These are phyloP conservation scores for Globisporangium paddicum DNA, from an alignment of 352 stramenopile genomes.

Conservation along the genomic window DNA sequence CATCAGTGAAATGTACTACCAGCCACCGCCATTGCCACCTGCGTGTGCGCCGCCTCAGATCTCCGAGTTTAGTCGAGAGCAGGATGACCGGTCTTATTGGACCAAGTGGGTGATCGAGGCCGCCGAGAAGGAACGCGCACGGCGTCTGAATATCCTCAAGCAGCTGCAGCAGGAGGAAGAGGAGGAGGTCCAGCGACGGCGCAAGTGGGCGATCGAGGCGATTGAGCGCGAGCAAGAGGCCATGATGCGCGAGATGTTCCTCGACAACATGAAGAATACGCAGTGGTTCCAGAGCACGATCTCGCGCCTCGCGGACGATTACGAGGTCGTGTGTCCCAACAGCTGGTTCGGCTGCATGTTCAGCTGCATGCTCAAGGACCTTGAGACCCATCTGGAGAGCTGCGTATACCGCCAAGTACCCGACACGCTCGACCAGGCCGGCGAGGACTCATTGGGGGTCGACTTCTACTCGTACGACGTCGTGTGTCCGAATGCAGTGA, in stretches of 20 bases:
- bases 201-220: slow-evolving; percentile 67
- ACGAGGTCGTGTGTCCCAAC: slow-evolving; percentile 84
- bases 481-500: slow-evolving; percentile 77
- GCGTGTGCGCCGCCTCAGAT: not conserved
- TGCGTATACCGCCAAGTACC: slow-evolving; percentile 77
- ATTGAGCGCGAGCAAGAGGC: slow-evolving; percentile 82
- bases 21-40: not conserved
- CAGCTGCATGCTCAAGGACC: slow-evolving; percentile 79
- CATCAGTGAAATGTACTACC: not conserved
- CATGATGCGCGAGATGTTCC: slow-evolving; percentile 79
- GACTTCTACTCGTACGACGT: slow-evolving; percentile 83
- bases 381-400: slow-evolving; percentile 58
- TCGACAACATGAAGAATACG: slow-evolving; percentile 88
- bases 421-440: slow-evolving; percentile 61
- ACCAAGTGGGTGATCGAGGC: slow-evolving; percentile 78
- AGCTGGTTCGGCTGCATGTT: slow-evolving; percentile 85
- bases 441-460: slow-evolving; percentile 39
- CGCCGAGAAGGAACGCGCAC: slow-evolving; percentile 67
- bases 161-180: slow-evolving; percentile 77
- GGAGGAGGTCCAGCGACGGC: slow-evolving; percentile 52
- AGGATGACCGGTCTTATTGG: slow-evolving; percentile 66
- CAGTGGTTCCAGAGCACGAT: slow-evolving; percentile 87
- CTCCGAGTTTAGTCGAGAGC: not conserved
- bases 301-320: slow-evolving; percentile 69
- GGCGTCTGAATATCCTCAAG: slow-evolving; percentile 56